Base-by-base conservation (phyloP, 2,329 filamentous ascomycete genomes). In the Metarhizium anisopliae region DNA sequence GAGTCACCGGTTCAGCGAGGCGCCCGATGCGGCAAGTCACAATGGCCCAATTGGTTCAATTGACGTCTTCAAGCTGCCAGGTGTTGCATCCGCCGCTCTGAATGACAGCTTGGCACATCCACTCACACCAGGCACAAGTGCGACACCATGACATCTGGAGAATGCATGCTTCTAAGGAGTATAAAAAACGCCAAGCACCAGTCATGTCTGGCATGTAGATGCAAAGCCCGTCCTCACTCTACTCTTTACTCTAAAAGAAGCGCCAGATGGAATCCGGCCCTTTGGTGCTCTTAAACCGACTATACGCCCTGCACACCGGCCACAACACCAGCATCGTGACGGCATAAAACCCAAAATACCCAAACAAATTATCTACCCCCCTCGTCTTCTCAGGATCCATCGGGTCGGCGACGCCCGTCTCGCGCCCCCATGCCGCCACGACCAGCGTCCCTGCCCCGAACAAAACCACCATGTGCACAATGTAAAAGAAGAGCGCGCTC, bases 401-500 rank as follows among this genome's bases (percentile, higher is more conserved):
- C 2, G 64, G 64, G 18, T 67, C 62, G 3, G 59, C 53, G 3
- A 63, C 55, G 6, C 59, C 69, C 1, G 66, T 64, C 0, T 70
- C 67, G 36, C 68, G 67, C 0, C 75, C 75, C 10, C 74, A 69
- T n/a, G 64, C 54, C 0, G 47, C 51, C 2, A 70, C 60, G 35
- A 70, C 51, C 4, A 66, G 4, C 1, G 50, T 29, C 2, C 64
- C 67, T 0, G 70, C 35, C 1, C 55, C 47, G 25, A 73, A 66
- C 3, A 74, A 57, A 2, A 73, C 42, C 16, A 70, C 42, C 42
- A 75, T 59, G 54, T 77, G 74, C 1, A 63, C 58, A 6, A 76
- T 57, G 60, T 77, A 77, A 52, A 77, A 77, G 65, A 77, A 77
- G 4, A 77, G 59, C 0, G 75, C 73, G 0, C 74, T 74, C n/a